A percentile compares a stretch with the other conserved stretches of the same genome.
These are phyloP conservation scores for Raphidocelis subcapitata DNA, from an alignment of 139 green algal species.

Conservation along the genomic window DNA sequence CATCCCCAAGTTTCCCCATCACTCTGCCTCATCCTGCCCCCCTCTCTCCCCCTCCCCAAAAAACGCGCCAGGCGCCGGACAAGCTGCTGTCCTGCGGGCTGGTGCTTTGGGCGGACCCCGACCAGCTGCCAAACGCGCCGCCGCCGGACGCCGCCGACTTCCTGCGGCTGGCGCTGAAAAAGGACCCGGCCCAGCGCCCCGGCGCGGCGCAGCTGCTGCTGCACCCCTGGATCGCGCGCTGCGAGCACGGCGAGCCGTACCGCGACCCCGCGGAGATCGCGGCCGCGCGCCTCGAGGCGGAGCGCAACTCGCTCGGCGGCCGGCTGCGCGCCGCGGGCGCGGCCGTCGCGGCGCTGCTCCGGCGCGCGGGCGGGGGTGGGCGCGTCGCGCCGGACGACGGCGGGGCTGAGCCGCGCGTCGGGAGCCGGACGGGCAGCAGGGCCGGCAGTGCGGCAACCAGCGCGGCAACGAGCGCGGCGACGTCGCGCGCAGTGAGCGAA, in stretches of 20 bases:
- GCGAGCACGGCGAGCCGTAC: slow-evolving; percentile 33
- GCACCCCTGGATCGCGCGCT: slow-evolving; percentile 63
- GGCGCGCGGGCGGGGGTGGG: background rate
- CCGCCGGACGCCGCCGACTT: slow-evolving; percentile 46
- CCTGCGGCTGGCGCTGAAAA: slow-evolving; percentile 62
- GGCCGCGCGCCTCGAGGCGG: slow-evolving; percentile 1
- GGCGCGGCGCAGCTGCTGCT: slow-evolving; percentile 60
- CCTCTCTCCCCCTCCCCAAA: background rate
- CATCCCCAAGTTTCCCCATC: too few relatives aligned
- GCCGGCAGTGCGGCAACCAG: background rate
- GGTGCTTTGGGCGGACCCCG: slow-evolving; percentile 52
- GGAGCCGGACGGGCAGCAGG: background rate
- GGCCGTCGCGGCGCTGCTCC: slow-evolving; percentile 2
- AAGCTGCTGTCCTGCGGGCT: slow-evolving; percentile 41
- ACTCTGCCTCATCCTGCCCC: background rate
- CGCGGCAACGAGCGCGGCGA: background rate
- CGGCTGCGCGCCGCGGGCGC: background rate
- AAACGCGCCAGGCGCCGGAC: slow-evolving; percentile 15
- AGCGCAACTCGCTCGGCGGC: background rate
- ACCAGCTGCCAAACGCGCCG: slow-evolving; percentile 36
- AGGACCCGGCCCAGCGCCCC: slow-evolving; percentile 50
- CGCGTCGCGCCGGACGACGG: background rate
- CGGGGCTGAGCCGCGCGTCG: background rate
- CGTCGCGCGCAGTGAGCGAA: too few relatives aligned
- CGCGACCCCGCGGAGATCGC: slow-evolving; percentile 6